A percentile compares a stretch with the other conserved stretches of the same genome.
Evolutionary conservation across 202 grass and related monocot genomes (phyloP).

Genomic region (Musa balbisiana): DNA sequence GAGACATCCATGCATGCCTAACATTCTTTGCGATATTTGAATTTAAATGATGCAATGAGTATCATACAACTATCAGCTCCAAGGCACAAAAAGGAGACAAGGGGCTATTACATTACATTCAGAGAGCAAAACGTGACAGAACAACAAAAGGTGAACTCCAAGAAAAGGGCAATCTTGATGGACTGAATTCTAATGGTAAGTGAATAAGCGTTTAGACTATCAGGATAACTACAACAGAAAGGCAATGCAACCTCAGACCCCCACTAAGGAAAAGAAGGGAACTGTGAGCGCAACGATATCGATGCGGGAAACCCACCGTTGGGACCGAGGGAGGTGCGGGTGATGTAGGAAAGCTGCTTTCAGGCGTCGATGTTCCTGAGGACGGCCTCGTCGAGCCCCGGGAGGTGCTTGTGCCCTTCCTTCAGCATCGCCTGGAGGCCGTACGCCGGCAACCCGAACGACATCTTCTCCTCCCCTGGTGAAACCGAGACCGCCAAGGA

Average conservation of each 20-base stretch:
- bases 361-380: slow-evolving; percentile 75
- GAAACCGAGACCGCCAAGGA: background rate
- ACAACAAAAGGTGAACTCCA: too few species aligned
- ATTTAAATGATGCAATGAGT: background rate
- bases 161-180: too few species aligned
- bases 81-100: background rate
- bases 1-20: background rate
- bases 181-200: too few species aligned
- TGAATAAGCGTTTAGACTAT: background rate
- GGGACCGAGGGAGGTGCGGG: slow-evolving; percentile 77
- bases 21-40: background rate
- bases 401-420: slow-evolving; percentile 82
- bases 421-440: slow-evolving; percentile 91
- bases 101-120: background rate
- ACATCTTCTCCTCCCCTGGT: slow-evolving; percentile 21
- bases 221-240: background rate
- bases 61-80: background rate
- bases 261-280: background rate
- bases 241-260: background rate
- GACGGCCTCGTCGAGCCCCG: slow-evolving; percentile 77
- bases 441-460: slow-evolving; percentile 47
- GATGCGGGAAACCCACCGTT: slow-evolving; percentile 39
- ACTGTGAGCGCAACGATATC: background rate
- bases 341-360: slow-evolving; percentile 80
- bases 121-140: background rate